Conservation (phyloP, 2,329 filamentous ascomycete genomes). For the Calycina herbarum region DNA sequence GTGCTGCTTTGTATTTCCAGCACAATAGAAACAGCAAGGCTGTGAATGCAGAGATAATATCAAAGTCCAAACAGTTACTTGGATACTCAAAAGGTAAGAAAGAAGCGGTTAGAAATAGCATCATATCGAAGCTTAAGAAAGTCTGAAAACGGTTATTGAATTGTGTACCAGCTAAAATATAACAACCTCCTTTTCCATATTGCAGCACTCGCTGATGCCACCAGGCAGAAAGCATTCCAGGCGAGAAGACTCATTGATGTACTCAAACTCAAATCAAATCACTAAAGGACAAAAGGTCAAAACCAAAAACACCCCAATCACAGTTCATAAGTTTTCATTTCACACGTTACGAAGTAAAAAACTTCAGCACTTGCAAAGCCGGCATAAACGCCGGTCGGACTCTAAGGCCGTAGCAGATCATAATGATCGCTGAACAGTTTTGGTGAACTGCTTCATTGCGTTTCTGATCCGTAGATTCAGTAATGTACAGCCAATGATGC, state of each 20-base stretch:
- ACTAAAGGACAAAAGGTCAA: background rate
- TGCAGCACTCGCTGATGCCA: too few species aligned
- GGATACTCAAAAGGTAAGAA: too few species aligned
- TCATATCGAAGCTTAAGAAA: too few species aligned
- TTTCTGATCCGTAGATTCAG: constrained; percentile 36
- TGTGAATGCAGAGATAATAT: too few species aligned
- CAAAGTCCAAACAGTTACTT: too few species aligned
- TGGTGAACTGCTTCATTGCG: constrained; percentile 47
- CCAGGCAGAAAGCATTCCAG: too few species aligned
- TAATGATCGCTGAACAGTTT: constrained; percentile 48
- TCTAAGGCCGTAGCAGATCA: constrained; percentile 69
- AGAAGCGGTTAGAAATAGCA: too few species aligned
- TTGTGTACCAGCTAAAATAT: too few species aligned
- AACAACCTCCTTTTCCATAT: too few species aligned
- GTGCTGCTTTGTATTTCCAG: too few species aligned
- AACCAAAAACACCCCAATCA: background rate
- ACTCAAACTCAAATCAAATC: background rate
- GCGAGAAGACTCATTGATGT: background rate
- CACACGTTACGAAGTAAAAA: constrained; percentile 12
- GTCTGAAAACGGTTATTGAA: too few species aligned
- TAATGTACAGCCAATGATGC: constrained; percentile 35
- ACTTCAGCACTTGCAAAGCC: constrained; percentile 45
- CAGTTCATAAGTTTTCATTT: constrained; percentile 8
- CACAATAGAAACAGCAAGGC: too few species aligned
- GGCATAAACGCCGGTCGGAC: constrained; percentile 68